Evolutionary conservation across 176 grass and related monocot species (phyloP), one percentile per base, ranked within the genome.

Genomic region (Lolium perenne): DNA sequence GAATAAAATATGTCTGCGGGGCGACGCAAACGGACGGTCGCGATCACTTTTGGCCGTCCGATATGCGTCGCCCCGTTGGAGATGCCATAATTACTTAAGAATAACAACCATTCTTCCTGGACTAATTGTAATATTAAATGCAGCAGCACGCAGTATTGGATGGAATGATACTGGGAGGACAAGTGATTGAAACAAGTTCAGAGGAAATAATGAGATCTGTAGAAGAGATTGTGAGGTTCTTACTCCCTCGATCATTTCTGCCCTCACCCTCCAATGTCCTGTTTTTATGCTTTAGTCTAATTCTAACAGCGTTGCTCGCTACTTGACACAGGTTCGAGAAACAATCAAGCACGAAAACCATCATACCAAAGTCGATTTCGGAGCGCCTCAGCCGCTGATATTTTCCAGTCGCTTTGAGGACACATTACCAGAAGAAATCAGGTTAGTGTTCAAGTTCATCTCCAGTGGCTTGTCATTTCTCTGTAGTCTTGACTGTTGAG

Each of bases 161-260:
- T 86, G 96, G 95, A 88, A 98, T 98, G 78, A 94, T 98, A 86
- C 59, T 95, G 32, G 92, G 96, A 15, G 96, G 96, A 32, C 94
- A 92, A 77, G 96, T 98, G 23, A 87, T 92, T 63, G 94, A 98
- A 89, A 98, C 96, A 54, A 95, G 89, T 81, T 95, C 88, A 23
- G 96, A 91, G 75, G 79, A 92, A 82, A 92, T 95, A 78, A 46
- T 94, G 83, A 29, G 26, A 29, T 29, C 26, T 29, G 26, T 29
- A 29, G 26, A 29, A 58, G 95, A 98, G 80, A 95, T 95, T 67
- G 74, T 64, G 21, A 94, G n/a, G n/a, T n/a, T n/a, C n/a, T n/a
- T n/a, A n/a, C 68, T 88, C 18, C 70, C 26, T 82, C 25, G 58
- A 53, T 29, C 26, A 0, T 29, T 29, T 29, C 26, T 29, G 26